These are phyloP conservation scores for Jatropha curcas DNA, from an alignment of 345 rosid species.

Conservation along the genomic window DNA sequence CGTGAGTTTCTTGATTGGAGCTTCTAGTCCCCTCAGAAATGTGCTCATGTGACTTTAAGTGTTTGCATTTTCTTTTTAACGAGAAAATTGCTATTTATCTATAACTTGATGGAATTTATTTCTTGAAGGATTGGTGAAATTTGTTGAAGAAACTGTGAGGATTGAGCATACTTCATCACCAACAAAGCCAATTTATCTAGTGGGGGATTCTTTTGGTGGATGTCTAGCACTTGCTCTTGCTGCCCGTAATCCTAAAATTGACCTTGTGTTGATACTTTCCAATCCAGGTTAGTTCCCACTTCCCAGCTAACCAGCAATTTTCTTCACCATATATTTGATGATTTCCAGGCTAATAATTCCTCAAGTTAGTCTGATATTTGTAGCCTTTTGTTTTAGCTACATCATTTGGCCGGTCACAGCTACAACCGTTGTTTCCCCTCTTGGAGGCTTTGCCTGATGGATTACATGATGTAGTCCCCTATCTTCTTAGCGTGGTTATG, in stretches of 20 bases:
- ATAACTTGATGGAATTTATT: neutral
- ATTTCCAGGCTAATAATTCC: conserved; percentile 6
- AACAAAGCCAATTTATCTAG: conserved; percentile 71
- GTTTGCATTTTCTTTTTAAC: no score
- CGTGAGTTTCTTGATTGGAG: no score
- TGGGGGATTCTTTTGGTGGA: conserved; percentile 93
- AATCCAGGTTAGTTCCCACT: conserved; percentile 69
- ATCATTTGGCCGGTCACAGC: conserved; percentile 76
- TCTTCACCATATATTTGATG: conserved; percentile 15
- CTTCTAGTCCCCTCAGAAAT: no score
- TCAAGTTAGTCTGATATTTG: conserved; percentile 23
- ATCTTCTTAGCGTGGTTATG: conserved; percentile 67
- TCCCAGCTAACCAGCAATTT: conserved; percentile 8
- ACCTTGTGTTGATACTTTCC: conserved; percentile 62
- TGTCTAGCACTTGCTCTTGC: conserved; percentile 87
- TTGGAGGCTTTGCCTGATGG: conserved; percentile 66
- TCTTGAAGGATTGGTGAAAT: conserved; percentile 53
- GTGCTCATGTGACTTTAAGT: no score
- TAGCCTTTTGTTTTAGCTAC: conserved; percentile 53
- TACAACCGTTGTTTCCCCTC: conserved; percentile 65
- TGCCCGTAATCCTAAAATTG: conserved; percentile 64
- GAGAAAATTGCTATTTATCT: neutral
- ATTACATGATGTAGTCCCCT: conserved; percentile 58
- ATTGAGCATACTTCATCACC: conserved; percentile 55
- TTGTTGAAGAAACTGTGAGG: conserved; percentile 63